Evolutionary conservation across 345 rosid species (phyloP).

Genomic region (Dovyalis caffra): DNA sequence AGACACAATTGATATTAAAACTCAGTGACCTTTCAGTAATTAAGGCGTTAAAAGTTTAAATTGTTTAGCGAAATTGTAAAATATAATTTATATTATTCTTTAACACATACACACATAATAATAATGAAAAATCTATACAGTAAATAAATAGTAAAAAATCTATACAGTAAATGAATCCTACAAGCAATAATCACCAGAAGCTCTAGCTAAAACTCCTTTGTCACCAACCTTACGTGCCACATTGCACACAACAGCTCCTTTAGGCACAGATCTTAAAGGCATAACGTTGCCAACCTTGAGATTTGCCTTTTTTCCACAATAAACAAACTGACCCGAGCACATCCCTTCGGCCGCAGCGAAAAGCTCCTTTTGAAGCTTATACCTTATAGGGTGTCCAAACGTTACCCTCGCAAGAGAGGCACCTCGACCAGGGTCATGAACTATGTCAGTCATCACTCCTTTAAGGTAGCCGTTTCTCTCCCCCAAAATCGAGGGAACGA

Average conservation of each 20-base stretch:
- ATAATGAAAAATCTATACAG: too few relatives aligned
- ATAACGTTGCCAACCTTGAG: slow-evolving; percentile 25
- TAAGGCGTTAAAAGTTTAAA: too few relatives aligned
- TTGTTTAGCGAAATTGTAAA: too few relatives aligned
- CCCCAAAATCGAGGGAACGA: slow-evolving; percentile 32
- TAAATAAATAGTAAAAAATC: too few relatives aligned
- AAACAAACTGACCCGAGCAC: slow-evolving; percentile 25
- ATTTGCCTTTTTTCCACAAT: slow-evolving; percentile 28
- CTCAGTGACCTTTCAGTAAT: too few relatives aligned
- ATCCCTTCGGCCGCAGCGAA: slow-evolving; percentile 30
- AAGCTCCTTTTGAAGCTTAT: slow-evolving; percentile 31
- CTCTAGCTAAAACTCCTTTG: slow-evolving; percentile 4
- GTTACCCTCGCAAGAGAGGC: slow-evolving; percentile 26
- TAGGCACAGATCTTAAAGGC: slow-evolving; percentile 25
- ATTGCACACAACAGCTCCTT: slow-evolving; percentile 28
- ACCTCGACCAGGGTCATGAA: slow-evolving; percentile 29
- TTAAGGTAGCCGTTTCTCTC: slow-evolving; percentile 28
- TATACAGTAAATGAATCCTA: too few relatives aligned
- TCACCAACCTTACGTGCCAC: slow-evolving; percentile 10
- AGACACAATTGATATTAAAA: too few relatives aligned
- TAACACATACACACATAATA: too few relatives aligned
- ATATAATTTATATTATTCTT: too few relatives aligned
- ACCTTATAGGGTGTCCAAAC: slow-evolving; percentile 26
- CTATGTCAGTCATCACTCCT: slow-evolving; percentile 28
- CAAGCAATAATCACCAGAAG: slow-evolving; percentile 7